Evolutionary conservation across 2,329 filamentous ascomycete species (phyloP).

Genomic region (Ophiostoma triangulosporum): DNA sequence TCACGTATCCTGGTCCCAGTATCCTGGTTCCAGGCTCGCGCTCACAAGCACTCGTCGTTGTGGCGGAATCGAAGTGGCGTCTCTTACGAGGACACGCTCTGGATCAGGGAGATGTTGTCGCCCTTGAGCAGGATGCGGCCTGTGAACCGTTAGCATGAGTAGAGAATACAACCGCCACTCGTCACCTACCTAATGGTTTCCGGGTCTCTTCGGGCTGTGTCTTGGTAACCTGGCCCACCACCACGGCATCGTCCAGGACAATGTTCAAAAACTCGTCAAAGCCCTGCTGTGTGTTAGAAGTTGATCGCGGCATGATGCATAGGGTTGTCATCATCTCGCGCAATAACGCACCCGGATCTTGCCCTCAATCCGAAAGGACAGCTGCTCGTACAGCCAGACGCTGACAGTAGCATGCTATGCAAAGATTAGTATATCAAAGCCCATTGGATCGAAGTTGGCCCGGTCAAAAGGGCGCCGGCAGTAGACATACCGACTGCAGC

Average conservation of each 20-base stretch:
- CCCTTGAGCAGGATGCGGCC: slow-evolving; percentile 79
- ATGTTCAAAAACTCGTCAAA: slow-evolving; percentile 99
- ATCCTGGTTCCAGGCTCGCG: neutral
- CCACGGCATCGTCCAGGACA: slow-evolving; percentile 78
- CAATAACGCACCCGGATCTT: slow-evolving; percentile 64
- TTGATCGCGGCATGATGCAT: neutral
- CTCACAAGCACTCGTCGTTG: neutral
- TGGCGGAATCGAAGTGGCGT: neutral
- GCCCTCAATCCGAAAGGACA: slow-evolving; percentile 86
- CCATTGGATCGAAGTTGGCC: neutral
- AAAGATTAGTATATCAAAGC: neutral
- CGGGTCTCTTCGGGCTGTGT: slow-evolving; percentile 61
- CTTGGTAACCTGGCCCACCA: slow-evolving; percentile 78
- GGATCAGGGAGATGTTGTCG: slow-evolving; percentile 77
- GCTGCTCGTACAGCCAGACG: slow-evolving; percentile 95
- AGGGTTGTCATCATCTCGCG: neutral
- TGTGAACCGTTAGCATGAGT: slow-evolving; percentile 20
- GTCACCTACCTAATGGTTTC: slow-evolving; percentile 60
- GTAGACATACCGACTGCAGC: slow-evolving; percentile 39
- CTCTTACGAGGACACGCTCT: slow-evolving; percentile 27
- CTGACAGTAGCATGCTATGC: slow-evolving; percentile 64
- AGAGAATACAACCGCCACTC: too few species aligned
- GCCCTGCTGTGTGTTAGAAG: slow-evolving; percentile 40
- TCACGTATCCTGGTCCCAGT: neutral
- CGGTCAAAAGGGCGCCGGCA: too few species aligned